Percentiles rank a stretch among this genome's conserved stretches.
These are phyloP conservation scores for Aspergillus unguis DNA, from an alignment of 2,329 filamentous ascomycete species.

Conservation along the genomic window DNA sequence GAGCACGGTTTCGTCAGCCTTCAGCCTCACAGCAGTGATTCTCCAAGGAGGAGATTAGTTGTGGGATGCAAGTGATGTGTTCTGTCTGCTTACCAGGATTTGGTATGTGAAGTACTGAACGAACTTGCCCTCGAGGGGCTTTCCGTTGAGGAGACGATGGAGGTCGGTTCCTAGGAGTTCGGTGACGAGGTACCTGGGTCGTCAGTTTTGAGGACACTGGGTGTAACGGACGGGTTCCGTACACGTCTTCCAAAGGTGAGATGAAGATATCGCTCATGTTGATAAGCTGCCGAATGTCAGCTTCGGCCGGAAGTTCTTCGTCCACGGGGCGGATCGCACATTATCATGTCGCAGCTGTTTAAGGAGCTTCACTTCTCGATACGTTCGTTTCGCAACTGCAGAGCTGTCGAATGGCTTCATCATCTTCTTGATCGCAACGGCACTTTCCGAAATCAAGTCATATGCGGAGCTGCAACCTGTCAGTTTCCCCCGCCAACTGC, in stretches of 20 bases:
- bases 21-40: not conserved
- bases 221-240: slow-evolving; percentile 25
- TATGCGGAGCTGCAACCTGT: slow-evolving; percentile 71
- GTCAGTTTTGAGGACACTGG: slow-evolving; percentile 3
- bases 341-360: slow-evolving; percentile 98
- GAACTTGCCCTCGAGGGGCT: slow-evolving; percentile 97
- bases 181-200: slow-evolving; percentile 86
- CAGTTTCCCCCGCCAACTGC: not conserved
- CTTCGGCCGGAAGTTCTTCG: no score
- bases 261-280: slow-evolving; percentile 99
- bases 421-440: slow-evolving; percentile 99
- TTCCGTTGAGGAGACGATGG: slow-evolving; percentile 88
- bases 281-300: slow-evolving; percentile 66
- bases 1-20: not conserved
- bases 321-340: slow-evolving; percentile 47
- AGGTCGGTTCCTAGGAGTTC: slow-evolving; percentile 95
- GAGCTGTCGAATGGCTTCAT: slow-evolving; percentile 99
- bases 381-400: slow-evolving; percentile 93
- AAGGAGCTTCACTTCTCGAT: slow-evolving; percentile 92
- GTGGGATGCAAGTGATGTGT: not conserved
- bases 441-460: slow-evolving; percentile 93
- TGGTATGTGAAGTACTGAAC: slow-evolving; percentile 99
- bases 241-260: slow-evolving; percentile 99
- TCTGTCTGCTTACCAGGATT: slow-evolving; percentile 70
- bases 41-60: slow-evolving; percentile 16